Conservation (phyloP, 179 eudicot genomes). For the Carnegiea gigantea region DNA sequence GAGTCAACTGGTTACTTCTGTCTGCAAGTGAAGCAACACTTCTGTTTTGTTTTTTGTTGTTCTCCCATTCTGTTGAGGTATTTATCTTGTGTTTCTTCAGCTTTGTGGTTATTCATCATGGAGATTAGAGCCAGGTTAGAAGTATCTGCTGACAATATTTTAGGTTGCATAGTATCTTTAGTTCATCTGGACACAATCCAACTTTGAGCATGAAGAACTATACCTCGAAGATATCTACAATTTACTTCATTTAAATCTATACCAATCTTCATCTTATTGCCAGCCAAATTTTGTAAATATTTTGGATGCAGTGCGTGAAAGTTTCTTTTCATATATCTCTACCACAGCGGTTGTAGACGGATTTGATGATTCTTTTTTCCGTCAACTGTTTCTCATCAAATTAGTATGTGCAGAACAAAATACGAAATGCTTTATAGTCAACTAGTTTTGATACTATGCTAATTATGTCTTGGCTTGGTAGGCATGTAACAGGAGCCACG, state of each 20-base stretch:
- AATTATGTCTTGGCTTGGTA: background rate
- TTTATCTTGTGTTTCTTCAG: background rate
- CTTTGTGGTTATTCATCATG: background rate
- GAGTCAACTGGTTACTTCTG: background rate
- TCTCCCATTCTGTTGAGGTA: background rate
- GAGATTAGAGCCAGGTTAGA: background rate
- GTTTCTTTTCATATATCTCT: background rate
- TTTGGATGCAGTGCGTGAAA: background rate
- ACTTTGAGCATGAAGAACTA: background rate
- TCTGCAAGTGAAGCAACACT: slow-evolving; percentile 2
- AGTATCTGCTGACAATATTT: background rate
- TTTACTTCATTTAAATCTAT: background rate
- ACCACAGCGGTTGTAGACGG: background rate
- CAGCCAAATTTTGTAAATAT: background rate
- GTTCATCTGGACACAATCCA: background rate
- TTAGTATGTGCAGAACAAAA: background rate
- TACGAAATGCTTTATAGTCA: background rate
- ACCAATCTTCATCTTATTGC: background rate
- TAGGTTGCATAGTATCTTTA: background rate
- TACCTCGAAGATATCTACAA: background rate
- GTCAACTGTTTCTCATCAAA: background rate
- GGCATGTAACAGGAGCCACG: background rate
- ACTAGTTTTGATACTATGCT: background rate
- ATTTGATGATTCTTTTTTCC: too few relatives aligned
- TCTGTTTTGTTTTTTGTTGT: background rate